A percentile compares a stretch with the other conserved stretches of the same genome.
Evolutionary conservation across 805 yeast species (phyloP).

Genomic region (Candida ovalis): DNA sequence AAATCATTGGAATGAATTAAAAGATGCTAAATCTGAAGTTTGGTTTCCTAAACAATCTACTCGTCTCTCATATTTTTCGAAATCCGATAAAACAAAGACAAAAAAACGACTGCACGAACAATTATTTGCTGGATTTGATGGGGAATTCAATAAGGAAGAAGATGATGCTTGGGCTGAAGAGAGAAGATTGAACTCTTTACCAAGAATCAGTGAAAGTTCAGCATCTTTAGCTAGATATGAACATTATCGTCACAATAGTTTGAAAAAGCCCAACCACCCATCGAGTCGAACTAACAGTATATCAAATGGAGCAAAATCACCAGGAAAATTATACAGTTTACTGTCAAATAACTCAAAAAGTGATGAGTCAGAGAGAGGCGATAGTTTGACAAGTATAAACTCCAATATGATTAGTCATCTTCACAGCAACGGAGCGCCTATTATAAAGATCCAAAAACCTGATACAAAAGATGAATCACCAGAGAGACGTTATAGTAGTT

Average conservation of each 20-base stretch:
- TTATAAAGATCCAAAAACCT: neutral
- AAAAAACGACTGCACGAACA: constrained; percentile 24
- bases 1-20: constrained; percentile 51
- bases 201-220: constrained; percentile 22
- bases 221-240: constrained; percentile 26
- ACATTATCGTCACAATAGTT: constrained; percentile 20
- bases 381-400: neutral
- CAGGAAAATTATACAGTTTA: constrained; percentile 2
- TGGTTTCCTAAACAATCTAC: constrained; percentile 44
- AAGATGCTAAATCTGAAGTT: constrained; percentile 39
- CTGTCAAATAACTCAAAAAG: neutral
- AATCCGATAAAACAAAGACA: constrained; percentile 6
- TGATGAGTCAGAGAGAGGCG: neutral
- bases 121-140: constrained; percentile 26
- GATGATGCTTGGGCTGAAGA: constrained; percentile 14
- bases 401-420: neutral
- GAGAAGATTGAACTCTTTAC: constrained; percentile 17
- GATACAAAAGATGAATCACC: neutral
- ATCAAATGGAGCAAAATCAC: constrained; percentile 3
- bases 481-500: neutral
- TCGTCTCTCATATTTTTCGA: constrained; percentile 1
- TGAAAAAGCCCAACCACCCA: constrained; percentile 9
- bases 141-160: constrained; percentile 21
- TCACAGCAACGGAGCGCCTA: neutral
- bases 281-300: constrained; percentile 1